Evolutionary conservation across 208 protist genomes (phyloP).

Genomic region (Acanthamoeba lenticulata): DNA sequence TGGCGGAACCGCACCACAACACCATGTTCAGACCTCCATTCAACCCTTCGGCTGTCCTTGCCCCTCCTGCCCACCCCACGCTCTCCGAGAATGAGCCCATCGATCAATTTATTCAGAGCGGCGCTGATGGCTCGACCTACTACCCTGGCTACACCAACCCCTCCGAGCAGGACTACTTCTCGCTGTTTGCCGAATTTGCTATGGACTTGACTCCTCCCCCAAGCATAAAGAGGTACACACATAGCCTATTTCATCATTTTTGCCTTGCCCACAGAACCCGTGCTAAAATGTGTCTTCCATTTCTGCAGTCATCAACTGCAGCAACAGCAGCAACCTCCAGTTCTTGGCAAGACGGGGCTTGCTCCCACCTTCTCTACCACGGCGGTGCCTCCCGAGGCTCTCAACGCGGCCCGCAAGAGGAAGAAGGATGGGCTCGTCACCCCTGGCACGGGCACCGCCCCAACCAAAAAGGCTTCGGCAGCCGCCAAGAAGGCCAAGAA

Average conservation of each 20-base stretch:
- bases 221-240: background rate
- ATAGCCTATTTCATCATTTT: background rate
- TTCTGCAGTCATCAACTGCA: background rate
- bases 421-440: background rate
- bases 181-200: background rate
- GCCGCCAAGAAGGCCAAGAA: slow-evolving; percentile 46
- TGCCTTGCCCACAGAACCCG: background rate
- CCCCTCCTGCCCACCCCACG: background rate
- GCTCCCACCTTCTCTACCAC: slow-evolving; percentile 4
- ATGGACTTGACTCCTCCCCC: slow-evolving; percentile 22
- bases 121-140: background rate
- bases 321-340: background rate
- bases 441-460: background rate
- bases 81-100: slow-evolving; percentile 37
- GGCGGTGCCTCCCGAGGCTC: background rate
- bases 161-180: slow-evolving; percentile 7
- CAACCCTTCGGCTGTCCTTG: background rate
- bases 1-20: slow-evolving; percentile 27
- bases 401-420: slow-evolving; percentile 39
- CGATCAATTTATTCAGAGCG: slow-evolving; percentile 51
- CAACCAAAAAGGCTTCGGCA: background rate
- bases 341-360: background rate
- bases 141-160: background rate
- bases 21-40: background rate
- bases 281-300: background rate